Percentiles rank a stretch among this genome's conserved stretches.
phyloP scores from a whole-genome alignment of 495 filamentous ascomycete genomes.

The Friedmanniomyces endolithicus region DNA sequence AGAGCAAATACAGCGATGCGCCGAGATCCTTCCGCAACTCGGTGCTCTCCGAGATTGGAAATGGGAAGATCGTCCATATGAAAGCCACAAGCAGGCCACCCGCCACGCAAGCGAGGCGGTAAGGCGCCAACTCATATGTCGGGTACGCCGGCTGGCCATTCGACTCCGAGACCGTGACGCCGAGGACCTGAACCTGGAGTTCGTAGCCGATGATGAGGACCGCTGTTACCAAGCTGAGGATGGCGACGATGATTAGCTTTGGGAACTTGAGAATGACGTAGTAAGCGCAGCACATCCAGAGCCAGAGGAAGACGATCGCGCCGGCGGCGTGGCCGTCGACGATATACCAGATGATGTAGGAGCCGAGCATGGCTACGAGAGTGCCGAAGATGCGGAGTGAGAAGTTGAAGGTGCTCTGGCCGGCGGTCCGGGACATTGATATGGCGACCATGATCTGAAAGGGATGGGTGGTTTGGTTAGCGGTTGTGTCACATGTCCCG shows the following conservation, averaged over 20 bases:
- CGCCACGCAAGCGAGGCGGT: slow-evolving; percentile 57
- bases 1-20: slow-evolving; percentile 60
- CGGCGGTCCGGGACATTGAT: slow-evolving; percentile 7
- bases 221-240: slow-evolving; percentile 59
- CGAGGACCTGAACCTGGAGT: slow-evolving; percentile 27
- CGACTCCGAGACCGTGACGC: slow-evolving; percentile 34
- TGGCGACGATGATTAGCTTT: slow-evolving; percentile 44
- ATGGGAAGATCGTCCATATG: slow-evolving; percentile 56
- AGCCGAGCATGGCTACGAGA: slow-evolving; percentile 40
- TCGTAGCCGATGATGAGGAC: slow-evolving; percentile 60
- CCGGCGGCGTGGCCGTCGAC: slow-evolving; percentile 51
- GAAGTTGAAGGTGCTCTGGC: slow-evolving; percentile 32
- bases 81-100: slow-evolving; percentile 66
- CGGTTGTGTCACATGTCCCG: too few relatives aligned
- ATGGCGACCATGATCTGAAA: slow-evolving; percentile 49
- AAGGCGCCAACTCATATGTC: slow-evolving; percentile 58
- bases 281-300: slow-evolving; percentile 51
- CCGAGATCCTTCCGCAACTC: slow-evolving; percentile 59
- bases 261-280: slow-evolving; percentile 56
- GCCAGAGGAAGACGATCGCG: slow-evolving; percentile 54
- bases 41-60: slow-evolving; percentile 61
- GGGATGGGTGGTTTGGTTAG: too few relatives aligned
- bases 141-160: slow-evolving; percentile 62
- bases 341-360: slow-evolving; percentile 67
- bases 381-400: not conserved